Conservation (phyloP, 2,329 filamentous ascomycete genomes). For the Hymenoscyphus repandus region DNA sequence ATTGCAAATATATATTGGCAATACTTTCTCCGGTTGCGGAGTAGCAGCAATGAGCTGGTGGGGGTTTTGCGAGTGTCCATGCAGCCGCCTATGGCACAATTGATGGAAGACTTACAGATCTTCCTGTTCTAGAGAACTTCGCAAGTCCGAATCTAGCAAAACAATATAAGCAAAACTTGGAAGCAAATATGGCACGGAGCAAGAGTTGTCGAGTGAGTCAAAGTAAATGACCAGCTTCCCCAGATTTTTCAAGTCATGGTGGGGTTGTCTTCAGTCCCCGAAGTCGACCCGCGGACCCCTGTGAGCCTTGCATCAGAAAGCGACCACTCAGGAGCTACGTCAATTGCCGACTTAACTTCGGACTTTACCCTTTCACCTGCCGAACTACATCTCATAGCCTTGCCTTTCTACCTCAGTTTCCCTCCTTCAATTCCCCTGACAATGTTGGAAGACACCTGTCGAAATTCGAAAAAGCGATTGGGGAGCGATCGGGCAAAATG, state of each 20-base stretch:
- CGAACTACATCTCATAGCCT: conserved; percentile 5
- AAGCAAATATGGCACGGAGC: background rate
- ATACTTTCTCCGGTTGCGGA: background rate
- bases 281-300: background rate
- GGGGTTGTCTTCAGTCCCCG: conserved; percentile 3
- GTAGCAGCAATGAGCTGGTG: background rate
- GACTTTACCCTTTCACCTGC: background rate
- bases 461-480: background rate
- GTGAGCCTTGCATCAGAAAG: conserved; percentile 2
- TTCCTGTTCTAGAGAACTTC: background rate
- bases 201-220: conserved; percentile 8
- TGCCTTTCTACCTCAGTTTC: background rate
- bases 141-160: background rate
- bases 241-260: conserved; percentile 9
- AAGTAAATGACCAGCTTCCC: conserved; percentile 6
- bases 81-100: background rate
- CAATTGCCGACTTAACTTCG: background rate
- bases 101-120: background rate
- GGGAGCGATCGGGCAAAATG: conserved; percentile 28
- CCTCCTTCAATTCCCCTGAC: background rate
- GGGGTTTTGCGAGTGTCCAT: background rate
- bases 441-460: background rate
- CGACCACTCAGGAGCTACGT: background rate
- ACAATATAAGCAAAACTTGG: background rate
- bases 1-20: background rate